Evolutionary conservation across 352 stramenopile species (phyloP), one percentile per base, ranked within the genome.

Genomic region (Phytophthora chlamydospora): DNA sequence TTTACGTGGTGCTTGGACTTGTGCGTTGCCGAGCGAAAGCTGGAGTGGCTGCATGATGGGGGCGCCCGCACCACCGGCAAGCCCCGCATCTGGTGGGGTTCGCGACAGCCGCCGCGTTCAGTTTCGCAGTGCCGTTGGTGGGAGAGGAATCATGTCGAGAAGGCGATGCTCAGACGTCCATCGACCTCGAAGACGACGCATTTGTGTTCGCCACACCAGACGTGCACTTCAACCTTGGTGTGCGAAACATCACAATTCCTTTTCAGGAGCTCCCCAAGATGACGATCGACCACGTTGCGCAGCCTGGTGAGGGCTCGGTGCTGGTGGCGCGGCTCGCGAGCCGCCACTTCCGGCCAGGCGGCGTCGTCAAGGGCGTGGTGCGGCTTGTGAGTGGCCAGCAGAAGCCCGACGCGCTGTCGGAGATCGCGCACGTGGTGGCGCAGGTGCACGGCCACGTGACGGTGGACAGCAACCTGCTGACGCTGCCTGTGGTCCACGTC

Each of bases 381-480:
- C 46, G 75, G 38, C 68, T 90, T n/a, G 47, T 62, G 4, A 83
- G 73, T 13, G 36, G 68, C 16, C 69, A 61, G 32, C 33, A 68
- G 19, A 62, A 60, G 21, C 45, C 66, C 2, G 53, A 75, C 40
- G 62, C 64, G 5, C 43, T 55, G 6, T 73, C 73, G 12, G 73
- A 90, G 62, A 80, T 90, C 33, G 46, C 73, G 4, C 66, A 71
- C 16, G 78, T 87, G 16, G 78, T 85, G 24, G 78, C 71, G 9
- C 78, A 90, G 65, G 68, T 88, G 34, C 80, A 90, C 57, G 80
- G 71, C 17, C 80, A 90, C 58, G 86, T 98, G 39, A 92, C 77
- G 16, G 92, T 95, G 24, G 92, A 96, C 58, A 88, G 96, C 56
- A 97, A 98, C 76, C 76, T 98, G 9, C 69, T 98, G 33, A 98